Base-by-base conservation (phyloP, 2,329 filamentous ascomycete genomes). In the Lasiodiplodia theobromae region DNA sequence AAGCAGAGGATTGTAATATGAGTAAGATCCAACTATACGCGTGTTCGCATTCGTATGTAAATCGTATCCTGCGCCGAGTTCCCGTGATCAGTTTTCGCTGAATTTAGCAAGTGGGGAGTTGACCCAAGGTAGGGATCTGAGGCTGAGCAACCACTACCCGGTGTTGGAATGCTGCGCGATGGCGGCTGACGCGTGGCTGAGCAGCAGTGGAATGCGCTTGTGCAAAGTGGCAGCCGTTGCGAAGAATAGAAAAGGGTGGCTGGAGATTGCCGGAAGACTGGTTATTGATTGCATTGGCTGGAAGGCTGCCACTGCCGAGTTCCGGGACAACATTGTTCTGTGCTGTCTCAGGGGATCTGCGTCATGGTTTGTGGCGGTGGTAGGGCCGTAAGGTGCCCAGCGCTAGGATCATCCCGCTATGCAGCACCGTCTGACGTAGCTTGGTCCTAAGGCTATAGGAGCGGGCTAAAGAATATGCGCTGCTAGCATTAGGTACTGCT, bases 341-440 rank as follows among this genome's bases (percentile, higher is more conserved):
- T 34, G 31, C 31, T 34, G 31, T 34, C 31, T 53, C 8, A 25
- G 23, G 23, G 51, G 54, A 58, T 58, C 54, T 38, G 54, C 54
- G 54, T n/a, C 54, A 58, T 58, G 54, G 54, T 5, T 23, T 21
- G n/a, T n/a, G 54, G 34, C 31, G 34, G 49, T 21, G 54, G 54
- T 7, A 38, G 38, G 54, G 54, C 54, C 34, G 14, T 21, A 23
- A 3, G 34, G 5, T 40, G 54, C 10, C 21, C 54, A 40, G 12
- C 54, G 28, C 54, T 58, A 12, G 54, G 54, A 51, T 47, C 58
- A 64, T 64, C 44, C 47, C 44, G 60, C 18, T 31, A 25, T 34
- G 28, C 28, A 23, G 23, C 58, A 25, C 25, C 25, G 10, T 25
- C 28, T 64, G 60, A 64, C 60, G 60, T 64, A 37, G 16, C 18